A percentile compares a stretch with the other conserved stretches of the same genome.
These are phyloP conservation scores for Hanseniaspora lachancei DNA, from an alignment of 805 yeast species.

Conservation along the genomic window DNA sequence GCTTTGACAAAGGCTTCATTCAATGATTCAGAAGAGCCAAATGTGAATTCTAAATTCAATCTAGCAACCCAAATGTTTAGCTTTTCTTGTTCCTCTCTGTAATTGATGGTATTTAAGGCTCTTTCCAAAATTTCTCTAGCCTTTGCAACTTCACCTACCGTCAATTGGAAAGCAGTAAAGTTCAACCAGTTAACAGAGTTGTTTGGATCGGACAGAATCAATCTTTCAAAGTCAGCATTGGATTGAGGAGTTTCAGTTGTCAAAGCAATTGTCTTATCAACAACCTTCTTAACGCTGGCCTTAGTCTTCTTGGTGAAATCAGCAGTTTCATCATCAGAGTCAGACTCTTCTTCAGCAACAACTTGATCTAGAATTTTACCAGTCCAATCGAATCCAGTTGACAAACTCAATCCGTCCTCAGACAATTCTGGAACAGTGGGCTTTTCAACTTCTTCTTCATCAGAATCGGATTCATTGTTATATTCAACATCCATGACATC, in stretches of 20 bases:
- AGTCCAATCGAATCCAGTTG: constrained; percentile 86
- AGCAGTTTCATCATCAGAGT: constrained; percentile 33
- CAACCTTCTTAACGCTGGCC: constrained; percentile 32
- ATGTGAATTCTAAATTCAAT: constrained; percentile 83
- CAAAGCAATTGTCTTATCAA: constrained; percentile 76
- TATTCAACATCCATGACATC: constrained; percentile 23
- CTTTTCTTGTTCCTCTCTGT: constrained; percentile 85
- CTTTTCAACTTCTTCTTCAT: constrained; percentile 24
- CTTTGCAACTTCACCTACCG: constrained; percentile 82
- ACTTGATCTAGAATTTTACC: constrained; percentile 78
- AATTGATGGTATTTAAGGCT: constrained; percentile 78
- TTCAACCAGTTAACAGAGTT: constrained; percentile 94
- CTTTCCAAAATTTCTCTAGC: constrained; percentile 89
- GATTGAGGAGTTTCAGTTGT: constrained; percentile 84
- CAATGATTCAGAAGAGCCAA: constrained; percentile 73
- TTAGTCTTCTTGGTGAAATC: constrained; percentile 34
- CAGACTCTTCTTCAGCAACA: constrained; percentile 41
- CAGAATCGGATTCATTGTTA: constrained; percentile 25
- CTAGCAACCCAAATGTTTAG: constrained; percentile 92
- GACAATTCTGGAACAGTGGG: constrained; percentile 20
- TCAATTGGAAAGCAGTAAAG: constrained; percentile 95
- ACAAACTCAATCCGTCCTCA: constrained; percentile 55
- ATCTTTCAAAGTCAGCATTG: constrained; percentile 78
- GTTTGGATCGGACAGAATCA: constrained; percentile 82
- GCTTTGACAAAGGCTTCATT: constrained; percentile 73